A percentile compares a stretch with the other conserved stretches of the same genome.
phyloP scores from a whole-genome alignment of 345 rosid genomes.

The Camelina hispida region DNA sequence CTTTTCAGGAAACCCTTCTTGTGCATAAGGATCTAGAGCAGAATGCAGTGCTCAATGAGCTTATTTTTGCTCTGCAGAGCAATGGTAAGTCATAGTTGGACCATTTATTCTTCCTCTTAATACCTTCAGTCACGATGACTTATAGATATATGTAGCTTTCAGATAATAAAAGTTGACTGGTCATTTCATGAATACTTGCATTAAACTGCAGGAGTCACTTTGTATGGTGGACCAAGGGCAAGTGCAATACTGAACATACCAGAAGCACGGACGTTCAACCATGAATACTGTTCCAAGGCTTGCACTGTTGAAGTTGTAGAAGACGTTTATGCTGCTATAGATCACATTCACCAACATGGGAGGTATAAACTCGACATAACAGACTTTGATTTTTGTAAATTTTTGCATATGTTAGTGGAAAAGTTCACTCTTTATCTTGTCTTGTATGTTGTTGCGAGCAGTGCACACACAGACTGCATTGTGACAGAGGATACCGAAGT shows the following conservation, averaged over 20 bases:
- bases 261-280: conserved; percentile 65
- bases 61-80: conserved; percentile 58
- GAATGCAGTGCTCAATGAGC: conserved; percentile 59
- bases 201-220: conserved; percentile 64
- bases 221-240: conserved; percentile 87
- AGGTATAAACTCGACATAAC: conserved; percentile 52
- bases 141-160: neutral
- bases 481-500: conserved; percentile 73
- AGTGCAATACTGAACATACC: conserved; percentile 62
- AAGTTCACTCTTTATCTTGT: conserved; percentile 8
- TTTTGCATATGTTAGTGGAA: neutral
- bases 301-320: conserved; percentile 95
- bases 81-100: conserved; percentile 56
- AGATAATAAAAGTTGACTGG: neutral
- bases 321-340: conserved; percentile 77
- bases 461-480: conserved; percentile 96
- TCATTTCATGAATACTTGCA: neutral
- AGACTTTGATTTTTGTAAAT: neutral
- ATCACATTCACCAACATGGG: conserved; percentile 91
- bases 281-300: conserved; percentile 82
- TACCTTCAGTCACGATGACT: neutral
- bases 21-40: conserved; percentile 83
- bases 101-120: neutral
- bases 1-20: conserved; percentile 89
- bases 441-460: conserved; percentile 47